Percentiles rank a stretch among this genome's conserved stretches.
Conservation (phyloP, 2,329 filamentous ascomycete genomes). For the Scopulariopsis brevicaulis region DNA sequence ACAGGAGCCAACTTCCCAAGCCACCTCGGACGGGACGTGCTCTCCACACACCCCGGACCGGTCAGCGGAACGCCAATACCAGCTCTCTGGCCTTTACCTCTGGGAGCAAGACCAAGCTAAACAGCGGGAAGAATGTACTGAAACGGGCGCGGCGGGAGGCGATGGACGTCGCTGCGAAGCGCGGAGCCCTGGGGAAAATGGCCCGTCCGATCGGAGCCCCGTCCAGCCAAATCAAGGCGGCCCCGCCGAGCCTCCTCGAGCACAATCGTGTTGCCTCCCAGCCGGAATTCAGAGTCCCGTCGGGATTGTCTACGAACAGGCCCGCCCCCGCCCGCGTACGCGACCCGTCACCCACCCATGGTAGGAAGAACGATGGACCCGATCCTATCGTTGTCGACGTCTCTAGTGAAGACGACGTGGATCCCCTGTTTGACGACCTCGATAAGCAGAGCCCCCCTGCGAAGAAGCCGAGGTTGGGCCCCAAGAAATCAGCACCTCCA, state of each 20-base stretch:
- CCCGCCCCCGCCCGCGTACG: not conserved
- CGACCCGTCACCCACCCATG: not conserved
- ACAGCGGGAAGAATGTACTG: constrained; percentile 2
- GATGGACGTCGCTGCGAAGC: not conserved
- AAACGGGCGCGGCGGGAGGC: constrained; percentile 2
- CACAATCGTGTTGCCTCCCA: constrained; percentile 1
- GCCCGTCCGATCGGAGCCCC: not conserved
- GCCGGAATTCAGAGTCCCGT: not conserved
- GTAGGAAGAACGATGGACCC: not conserved
- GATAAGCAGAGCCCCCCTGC: not conserved
- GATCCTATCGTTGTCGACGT: not conserved
- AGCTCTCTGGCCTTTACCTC: constrained; percentile 3
- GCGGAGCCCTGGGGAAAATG: not conserved
- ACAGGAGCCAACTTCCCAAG: constrained; percentile 1
- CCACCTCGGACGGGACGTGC: not conserved
- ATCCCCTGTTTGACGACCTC: not conserved
- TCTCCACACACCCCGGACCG: not conserved
- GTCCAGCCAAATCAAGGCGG: not conserved
- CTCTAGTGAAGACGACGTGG: constrained; percentile 1
- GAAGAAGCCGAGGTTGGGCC: not conserved
- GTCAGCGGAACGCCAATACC: not conserved
- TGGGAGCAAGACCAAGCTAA: constrained; percentile 3
- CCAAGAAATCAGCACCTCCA: not conserved
- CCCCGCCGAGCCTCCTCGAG: not conserved
- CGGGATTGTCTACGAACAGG: not conserved